Conservation (phyloP, 176 grass and related monocot species). For the Eragrostis curvula region DNA sequence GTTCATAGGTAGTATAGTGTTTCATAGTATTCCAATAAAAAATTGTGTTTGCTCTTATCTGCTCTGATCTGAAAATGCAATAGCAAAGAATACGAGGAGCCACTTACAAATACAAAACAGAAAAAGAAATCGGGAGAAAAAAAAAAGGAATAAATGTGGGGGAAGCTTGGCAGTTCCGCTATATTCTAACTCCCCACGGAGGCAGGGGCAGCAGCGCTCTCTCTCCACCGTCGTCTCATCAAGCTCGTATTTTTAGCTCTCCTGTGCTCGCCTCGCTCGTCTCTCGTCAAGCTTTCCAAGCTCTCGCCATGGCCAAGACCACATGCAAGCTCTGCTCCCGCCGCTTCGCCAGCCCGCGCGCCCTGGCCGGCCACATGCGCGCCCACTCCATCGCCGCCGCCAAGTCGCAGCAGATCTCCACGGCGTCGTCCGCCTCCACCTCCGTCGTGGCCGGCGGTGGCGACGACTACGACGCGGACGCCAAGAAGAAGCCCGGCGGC, state of each 20-base stretch:
- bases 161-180: slow-evolving; percentile 59
- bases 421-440: slow-evolving; percentile 54
- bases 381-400: slow-evolving; percentile 59
- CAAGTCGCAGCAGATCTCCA: slow-evolving; percentile 52
- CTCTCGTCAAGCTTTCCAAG: slow-evolving; percentile 32
- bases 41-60: background rate
- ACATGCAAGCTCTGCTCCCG: slow-evolving; percentile 75
- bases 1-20: background rate
- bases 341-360: slow-evolving; percentile 67
- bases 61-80: slow-evolving; percentile 3
- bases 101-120: background rate
- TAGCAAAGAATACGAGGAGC: slow-evolving; percentile 21
- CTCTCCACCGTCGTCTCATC: slow-evolving; percentile 32
- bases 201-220: slow-evolving; percentile 22
- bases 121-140: background rate
- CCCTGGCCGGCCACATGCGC: slow-evolving; percentile 79
- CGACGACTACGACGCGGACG: slow-evolving; percentile 10
- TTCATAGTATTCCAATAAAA: background rate
- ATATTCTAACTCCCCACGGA: slow-evolving; percentile 44
- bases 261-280: background rate
- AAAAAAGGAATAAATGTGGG: slow-evolving; percentile 44
- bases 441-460: slow-evolving; percentile 32
- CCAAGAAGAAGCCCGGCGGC: background rate
- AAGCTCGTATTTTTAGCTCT: slow-evolving; percentile 54
- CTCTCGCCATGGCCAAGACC: slow-evolving; percentile 68